Conservation (phyloP, 371 early-diverging fungal species). For the Rhizopus sp. region DNA sequence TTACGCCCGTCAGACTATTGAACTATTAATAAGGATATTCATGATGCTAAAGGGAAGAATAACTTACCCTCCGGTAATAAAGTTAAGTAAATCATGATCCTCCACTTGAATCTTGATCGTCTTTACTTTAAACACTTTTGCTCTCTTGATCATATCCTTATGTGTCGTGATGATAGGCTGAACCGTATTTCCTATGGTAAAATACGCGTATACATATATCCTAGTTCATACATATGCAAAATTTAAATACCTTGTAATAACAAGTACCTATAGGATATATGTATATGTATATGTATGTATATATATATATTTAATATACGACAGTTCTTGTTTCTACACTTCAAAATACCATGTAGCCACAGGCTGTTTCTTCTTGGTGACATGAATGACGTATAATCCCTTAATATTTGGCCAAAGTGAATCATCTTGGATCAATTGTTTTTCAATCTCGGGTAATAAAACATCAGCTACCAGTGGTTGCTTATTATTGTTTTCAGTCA, state of each 20-base stretch:
- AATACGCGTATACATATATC: no score
- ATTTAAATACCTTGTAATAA: slow-evolving; percentile 37
- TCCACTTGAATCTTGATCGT: slow-evolving; percentile 45
- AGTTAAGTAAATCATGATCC: slow-evolving; percentile 42
- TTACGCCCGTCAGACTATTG: slow-evolving; percentile 42
- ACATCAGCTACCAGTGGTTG: slow-evolving; percentile 25
- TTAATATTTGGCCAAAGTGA: slow-evolving; percentile 45
- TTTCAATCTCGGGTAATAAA: slow-evolving; percentile 45
- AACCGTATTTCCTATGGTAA: slow-evolving; percentile 24
- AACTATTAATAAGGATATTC: neutral
- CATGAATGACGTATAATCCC: slow-evolving; percentile 38
- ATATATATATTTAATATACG: no score
- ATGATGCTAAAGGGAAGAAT: neutral
- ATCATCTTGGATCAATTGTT: slow-evolving; percentile 37
- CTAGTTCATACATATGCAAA: no score
- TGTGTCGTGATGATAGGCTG: slow-evolving; percentile 36
- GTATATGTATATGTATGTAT: neutral
- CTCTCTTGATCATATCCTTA: slow-evolving; percentile 24
- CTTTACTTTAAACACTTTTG: slow-evolving; percentile 27
- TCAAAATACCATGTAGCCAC: slow-evolving; percentile 42
- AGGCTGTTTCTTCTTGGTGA: slow-evolving; percentile 35
- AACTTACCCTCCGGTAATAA: slow-evolving; percentile 51
- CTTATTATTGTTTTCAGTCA: neutral
- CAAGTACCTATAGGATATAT: slow-evolving; percentile 31
- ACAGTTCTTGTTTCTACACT: neutral